A percentile compares a stretch with the other conserved stretches of the same genome.
Conservation (phyloP, 2,329 filamentous ascomycete genomes). For the Hypoxylon sp. region DNA sequence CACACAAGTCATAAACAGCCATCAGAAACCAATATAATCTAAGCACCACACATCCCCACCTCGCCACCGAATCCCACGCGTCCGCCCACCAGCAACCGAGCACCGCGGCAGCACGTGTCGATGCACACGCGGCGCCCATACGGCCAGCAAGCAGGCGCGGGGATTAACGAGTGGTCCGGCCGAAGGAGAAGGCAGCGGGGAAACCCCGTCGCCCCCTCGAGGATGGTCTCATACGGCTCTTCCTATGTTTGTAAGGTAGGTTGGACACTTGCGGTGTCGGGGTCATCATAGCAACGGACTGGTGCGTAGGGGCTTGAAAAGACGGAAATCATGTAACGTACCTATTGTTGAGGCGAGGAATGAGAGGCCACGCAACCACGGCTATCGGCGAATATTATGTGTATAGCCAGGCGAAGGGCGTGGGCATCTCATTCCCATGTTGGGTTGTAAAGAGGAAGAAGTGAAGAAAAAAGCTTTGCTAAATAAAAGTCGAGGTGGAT, state of each 20-base stretch:
- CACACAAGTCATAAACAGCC: constrained; percentile 21
- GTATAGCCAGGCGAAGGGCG: constrained; percentile 3
- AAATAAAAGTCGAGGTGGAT: constrained; percentile 23
- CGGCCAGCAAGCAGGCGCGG: constrained; percentile 38
- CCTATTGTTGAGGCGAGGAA: constrained; percentile 1
- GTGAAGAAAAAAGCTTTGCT: constrained; percentile 17
- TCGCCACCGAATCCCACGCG: constrained; percentile 44
- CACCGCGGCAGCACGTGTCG: constrained; percentile 55
- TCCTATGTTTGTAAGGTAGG: constrained; percentile 53
- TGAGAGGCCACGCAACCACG: not conserved
- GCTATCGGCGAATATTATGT: not conserved
- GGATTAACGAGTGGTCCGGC: constrained; percentile 46
- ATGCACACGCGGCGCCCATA: constrained; percentile 54
- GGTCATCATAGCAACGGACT: constrained; percentile 51
- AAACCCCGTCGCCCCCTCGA: too few species aligned
- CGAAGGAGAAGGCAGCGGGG: too few species aligned
- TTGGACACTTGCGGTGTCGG: constrained; percentile 55
- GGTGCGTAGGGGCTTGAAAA: not conserved
- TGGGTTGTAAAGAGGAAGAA: constrained; percentile 18
- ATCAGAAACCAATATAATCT: constrained; percentile 53
- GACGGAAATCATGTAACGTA: constrained; percentile 14
- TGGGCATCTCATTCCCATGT: constrained; percentile 13
- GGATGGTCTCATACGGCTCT: constrained; percentile 57
- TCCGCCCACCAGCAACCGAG: constrained; percentile 45
- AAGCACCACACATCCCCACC: constrained; percentile 57